A percentile compares a stretch with the other conserved stretches of the same genome.
Evolutionary conservation across 305 asterid genomes (phyloP).

Genomic region (Solanum hybrid): DNA sequence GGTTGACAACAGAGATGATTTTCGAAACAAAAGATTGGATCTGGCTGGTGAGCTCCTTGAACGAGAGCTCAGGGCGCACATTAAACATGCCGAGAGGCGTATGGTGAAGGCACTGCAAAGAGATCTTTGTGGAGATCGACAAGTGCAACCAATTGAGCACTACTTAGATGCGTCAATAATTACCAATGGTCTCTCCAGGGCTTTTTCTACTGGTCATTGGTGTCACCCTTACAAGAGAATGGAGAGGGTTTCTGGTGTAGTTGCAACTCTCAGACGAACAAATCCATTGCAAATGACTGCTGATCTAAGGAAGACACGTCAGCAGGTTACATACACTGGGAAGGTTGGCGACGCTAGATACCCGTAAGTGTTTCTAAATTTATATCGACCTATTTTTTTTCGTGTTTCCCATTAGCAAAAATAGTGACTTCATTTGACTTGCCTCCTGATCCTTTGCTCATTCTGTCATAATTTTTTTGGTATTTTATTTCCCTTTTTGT

Average conservation of each 20-base stretch:
- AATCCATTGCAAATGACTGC: conserved; percentile 82
- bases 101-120: conserved; percentile 70
- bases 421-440: neutral
- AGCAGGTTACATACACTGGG: conserved; percentile 84
- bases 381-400: neutral
- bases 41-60: conserved; percentile 86
- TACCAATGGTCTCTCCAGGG: conserved; percentile 85
- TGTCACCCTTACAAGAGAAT: conserved; percentile 76
- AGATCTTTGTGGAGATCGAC: conserved; percentile 64
- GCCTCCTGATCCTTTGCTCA: neutral
- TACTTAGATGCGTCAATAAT: conserved; percentile 80
- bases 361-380: conserved; percentile 56
- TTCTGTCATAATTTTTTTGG: neutral
- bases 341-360: conserved; percentile 96
- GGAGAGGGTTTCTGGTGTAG: conserved; percentile 81
- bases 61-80: conserved; percentile 64
- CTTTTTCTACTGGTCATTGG: conserved; percentile 93
- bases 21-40: conserved; percentile 88
- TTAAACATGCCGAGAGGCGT: conserved; percentile 80
- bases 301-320: conserved; percentile 94
- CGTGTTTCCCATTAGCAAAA: neutral
- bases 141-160: conserved; percentile 44
- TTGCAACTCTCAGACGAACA: conserved; percentile 79
- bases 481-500: neutral
- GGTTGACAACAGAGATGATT: conserved; percentile 78